Evolutionary conservation across 768 basidiomycete species (phyloP), one percentile per base, ranked within the genome.

Genomic region (Mycena metata): DNA sequence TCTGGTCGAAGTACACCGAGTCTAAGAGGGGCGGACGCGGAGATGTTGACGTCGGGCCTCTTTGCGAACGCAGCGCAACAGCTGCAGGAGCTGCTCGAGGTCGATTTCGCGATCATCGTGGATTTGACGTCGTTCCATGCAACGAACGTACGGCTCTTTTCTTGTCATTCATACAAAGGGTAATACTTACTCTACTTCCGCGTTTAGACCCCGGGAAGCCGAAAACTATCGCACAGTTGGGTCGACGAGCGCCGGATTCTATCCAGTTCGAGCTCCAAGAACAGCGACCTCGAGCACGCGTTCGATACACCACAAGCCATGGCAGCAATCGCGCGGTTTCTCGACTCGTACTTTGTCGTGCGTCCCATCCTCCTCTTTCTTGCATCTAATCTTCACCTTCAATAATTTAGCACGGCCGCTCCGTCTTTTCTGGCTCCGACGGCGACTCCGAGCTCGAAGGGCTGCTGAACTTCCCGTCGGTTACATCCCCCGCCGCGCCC

Each of bases 101-200:
- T 52, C 11, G 69, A 70, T 33, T 60, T 70, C 26, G 66, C 55
- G 1, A 49, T 65, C 41, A 57, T 70, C 45, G 35, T 70, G 17
- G 59, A 70, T 33, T 42, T 70, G 11, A 24, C 26, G 11, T 39
- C 63, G 8, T 66, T 66, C 26, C 51, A 50, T 35, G 51, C 58
- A 4, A 60, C 58, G 11, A 45, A 30, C 3, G 65, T 50, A 42
- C 23, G 5, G 36, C 23, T 21, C 24, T 30, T 45, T 23, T 23
- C 0, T 21, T 39, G 3, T 9, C 19, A 13, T 50, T 13, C 2
- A 21, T 36, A 23, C 10, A 2, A 11, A 12, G n/a, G n/a, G n/a
- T n/a, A n/a, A n/a, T n/a, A 2, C 30, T 13, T 9, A 58, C 24
- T 43, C 41, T 30, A 52, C 41, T 39, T 39, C 11, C 39, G 39